Evolutionary conservation across 495 filamentous ascomycete genomes (phyloP), one percentile per base, ranked within the genome.

Genomic region (Talaromyces nanjingensis): DNA sequence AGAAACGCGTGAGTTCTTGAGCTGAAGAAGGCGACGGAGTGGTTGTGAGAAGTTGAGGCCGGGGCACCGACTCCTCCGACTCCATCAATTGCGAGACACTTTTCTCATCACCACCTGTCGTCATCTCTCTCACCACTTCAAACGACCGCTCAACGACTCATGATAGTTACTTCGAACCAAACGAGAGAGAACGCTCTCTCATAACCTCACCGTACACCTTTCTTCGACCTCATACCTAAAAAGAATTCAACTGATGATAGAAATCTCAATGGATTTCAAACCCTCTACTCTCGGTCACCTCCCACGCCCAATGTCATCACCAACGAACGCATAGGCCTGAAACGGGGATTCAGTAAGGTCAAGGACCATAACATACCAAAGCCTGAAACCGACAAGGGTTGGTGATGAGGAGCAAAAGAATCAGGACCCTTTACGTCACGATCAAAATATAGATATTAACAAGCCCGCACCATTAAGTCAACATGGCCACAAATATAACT

Each of bases 1-100:
- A 73, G 72, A 81, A 85, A 11, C 84, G 83, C 2, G 72, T 63
- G 4, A 86, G 72, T 64, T 86, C 83, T 33, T 76, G 70, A 16
- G 74, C 8, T 8, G 53, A 55, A 29, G 53, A 24, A 5, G 53
- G 53, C 22, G 53, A 55, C 4, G 24, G 53, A 5, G 53, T 12
- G 9, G 31, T 31, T 33, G 63, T 24, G n/a, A n/a, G n/a, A n/a
- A n/a, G n/a, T n/a, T n/a, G n/a, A n/a, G n/a, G n/a, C n/a, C n/a
- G n/a, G n/a, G n/a, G n/a, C n/a, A n/a, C n/a, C n/a, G n/a, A n/a
- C n/a, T n/a, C n/a, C n/a, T n/a, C n/a, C n/a, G n/a, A n/a, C n/a
- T n/a, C n/a, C n/a, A n/a, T 47, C 12, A 16, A 39, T 39, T 14
- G 12, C 12, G 6, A 47, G 16, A 20, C n/a, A 45, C 39, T n/a